A percentile compares a stretch with the other conserved stretches of the same genome.
Evolutionary conservation across 768 basidiomycete genomes (phyloP).

Genomic region (Tulasnella sp.): DNA sequence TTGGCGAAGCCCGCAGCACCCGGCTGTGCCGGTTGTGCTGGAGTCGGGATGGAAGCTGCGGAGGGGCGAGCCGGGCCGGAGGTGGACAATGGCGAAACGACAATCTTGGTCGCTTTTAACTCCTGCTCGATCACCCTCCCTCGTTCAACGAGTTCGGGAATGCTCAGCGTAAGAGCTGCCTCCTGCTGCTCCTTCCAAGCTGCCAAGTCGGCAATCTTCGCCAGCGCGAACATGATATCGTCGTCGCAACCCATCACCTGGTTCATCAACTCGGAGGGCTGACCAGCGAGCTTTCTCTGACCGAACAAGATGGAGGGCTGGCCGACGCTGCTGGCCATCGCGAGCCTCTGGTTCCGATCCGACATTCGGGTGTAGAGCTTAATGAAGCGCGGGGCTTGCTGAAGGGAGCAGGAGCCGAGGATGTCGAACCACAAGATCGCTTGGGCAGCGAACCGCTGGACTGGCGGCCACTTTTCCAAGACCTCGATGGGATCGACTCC

Average conservation of each 20-base stretch:
- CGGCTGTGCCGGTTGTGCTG: not conserved
- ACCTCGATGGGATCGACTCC: conserved; percentile 33
- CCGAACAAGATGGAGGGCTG: not conserved
- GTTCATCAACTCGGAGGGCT: conserved; percentile 12
- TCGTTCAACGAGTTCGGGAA: conserved; percentile 50
- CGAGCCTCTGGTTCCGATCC: conserved; percentile 31
- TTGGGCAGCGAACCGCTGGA: conserved; percentile 15
- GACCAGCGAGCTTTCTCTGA: not conserved
- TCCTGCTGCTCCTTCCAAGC: conserved; percentile 49
- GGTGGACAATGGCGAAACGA: not conserved
- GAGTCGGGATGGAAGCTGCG: not conserved
- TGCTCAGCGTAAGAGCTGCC: conserved; percentile 38
- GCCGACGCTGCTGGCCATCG: not conserved
- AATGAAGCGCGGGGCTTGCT: conserved; percentile 52
- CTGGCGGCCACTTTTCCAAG: conserved; percentile 9
- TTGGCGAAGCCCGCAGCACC: not conserved
- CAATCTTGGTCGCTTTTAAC: not conserved
- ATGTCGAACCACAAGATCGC: conserved; percentile 82
- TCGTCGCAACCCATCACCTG: conserved; percentile 20
- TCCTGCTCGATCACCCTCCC: conserved; percentile 32
- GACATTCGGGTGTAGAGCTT: conserved; percentile 46
- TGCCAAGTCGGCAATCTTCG: conserved; percentile 61
- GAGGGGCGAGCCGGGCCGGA: not conserved
- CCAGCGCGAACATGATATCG: conserved; percentile 54
- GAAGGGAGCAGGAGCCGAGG: conserved; percentile 5